Percentiles rank a stretch among this genome's conserved stretches.
Evolutionary conservation across 306 rosid species (phyloP).

Genomic region (Glycine tomentella): DNA sequence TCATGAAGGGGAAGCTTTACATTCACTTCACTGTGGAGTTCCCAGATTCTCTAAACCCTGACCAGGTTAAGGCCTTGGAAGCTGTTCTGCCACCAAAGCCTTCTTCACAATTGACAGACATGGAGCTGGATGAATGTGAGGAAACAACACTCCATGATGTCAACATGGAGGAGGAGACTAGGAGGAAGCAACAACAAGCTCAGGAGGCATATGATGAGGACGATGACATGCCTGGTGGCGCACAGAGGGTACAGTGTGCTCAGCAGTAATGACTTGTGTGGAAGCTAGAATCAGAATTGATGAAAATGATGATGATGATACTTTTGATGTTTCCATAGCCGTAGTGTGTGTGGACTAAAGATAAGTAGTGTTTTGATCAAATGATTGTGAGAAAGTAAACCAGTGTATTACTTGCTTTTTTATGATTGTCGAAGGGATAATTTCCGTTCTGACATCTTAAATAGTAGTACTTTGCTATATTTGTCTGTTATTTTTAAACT

Average conservation of each 20-base stretch:
- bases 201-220: slow-evolving; percentile 89
- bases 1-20: slow-evolving; percentile 94
- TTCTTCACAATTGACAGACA: slow-evolving; percentile 67
- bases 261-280: slow-evolving; percentile 63
- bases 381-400: background rate
- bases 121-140: slow-evolving; percentile 96
- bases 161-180: slow-evolving; percentile 83
- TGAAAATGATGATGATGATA: background rate
- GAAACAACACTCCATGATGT: slow-evolving; percentile 90
- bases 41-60: slow-evolving; percentile 72
- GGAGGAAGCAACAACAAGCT: slow-evolving; percentile 78
- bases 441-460: slow-evolving; percentile 24
- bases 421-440: slow-evolving; percentile 40
- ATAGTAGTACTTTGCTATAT: background rate
- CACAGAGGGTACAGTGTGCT: slow-evolving; percentile 96
- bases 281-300: slow-evolving; percentile 15
- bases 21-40: slow-evolving; percentile 87
- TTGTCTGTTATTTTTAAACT: background rate
- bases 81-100: slow-evolving; percentile 73
- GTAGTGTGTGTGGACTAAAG: background rate
- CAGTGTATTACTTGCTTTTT: slow-evolving; percentile 10
- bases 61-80: slow-evolving; percentile 71
- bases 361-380: background rate
- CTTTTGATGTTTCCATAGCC: slow-evolving; percentile 27
- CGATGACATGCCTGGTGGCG: slow-evolving; percentile 89